phyloP scores from a whole-genome alignment of 1,284 basidiomycete species.

The Xanthoconium separans region DNA sequence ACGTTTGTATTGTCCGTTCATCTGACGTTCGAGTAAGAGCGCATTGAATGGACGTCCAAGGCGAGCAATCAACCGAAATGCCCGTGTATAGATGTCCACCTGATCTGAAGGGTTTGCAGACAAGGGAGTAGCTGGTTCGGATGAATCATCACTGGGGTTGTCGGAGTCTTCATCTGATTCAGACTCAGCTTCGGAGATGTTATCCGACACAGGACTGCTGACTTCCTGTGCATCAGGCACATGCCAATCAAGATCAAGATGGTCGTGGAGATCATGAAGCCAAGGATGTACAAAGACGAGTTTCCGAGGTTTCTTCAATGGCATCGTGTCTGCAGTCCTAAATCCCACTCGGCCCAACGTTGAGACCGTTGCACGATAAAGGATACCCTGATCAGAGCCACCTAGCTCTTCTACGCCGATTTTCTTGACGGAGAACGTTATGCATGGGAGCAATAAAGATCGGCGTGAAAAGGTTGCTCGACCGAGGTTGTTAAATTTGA shows the following conservation, averaged over 20 bases:
- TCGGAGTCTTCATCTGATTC: neutral
- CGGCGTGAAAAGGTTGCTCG: slow-evolving; percentile 6
- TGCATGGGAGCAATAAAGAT: slow-evolving; percentile 2
- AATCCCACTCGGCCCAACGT: neutral
- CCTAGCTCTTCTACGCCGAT: neutral
- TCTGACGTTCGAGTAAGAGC: slow-evolving; percentile 2
- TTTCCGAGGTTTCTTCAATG: neutral
- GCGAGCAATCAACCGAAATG: slow-evolving; percentile 1
- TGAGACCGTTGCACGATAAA: neutral
- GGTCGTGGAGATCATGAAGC: neutral
- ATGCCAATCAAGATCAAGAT: neutral
- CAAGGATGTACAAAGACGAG: neutral
- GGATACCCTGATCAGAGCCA: neutral
- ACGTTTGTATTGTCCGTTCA: slow-evolving; percentile 1
- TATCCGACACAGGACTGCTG: neutral
- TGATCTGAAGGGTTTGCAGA: neutral
- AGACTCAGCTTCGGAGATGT: neutral
- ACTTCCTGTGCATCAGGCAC: too few species aligned
- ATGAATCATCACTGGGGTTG: neutral
- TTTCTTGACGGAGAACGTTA: neutral
- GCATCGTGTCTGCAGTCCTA: neutral
- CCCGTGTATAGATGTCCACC: neutral
- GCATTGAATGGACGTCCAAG: slow-evolving; percentile 7
- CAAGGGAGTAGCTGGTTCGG: neutral
- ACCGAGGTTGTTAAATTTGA: neutral